phyloP scores from a whole-genome alignment of 140 eudicot genomes.

The Bidens hawaiensis region DNA sequence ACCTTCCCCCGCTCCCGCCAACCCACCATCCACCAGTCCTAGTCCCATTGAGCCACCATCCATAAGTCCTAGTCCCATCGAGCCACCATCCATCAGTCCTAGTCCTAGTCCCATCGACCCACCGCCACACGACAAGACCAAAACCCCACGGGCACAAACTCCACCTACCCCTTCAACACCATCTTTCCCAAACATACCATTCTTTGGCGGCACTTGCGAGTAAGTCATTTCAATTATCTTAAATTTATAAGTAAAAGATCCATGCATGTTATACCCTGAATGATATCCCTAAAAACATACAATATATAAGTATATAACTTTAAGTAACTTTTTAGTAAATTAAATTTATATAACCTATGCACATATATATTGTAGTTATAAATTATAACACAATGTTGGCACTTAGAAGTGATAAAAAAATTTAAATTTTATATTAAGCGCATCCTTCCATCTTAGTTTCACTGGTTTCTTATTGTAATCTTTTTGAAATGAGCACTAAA shows the following conservation, averaged over 20 bases:
- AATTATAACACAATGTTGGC: neutral
- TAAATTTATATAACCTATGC: no score
- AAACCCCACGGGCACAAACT: neutral
- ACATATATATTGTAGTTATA: no score
- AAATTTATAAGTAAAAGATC: no score
- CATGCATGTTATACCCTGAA: no score
- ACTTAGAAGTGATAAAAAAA: neutral
- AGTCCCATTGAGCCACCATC: neutral
- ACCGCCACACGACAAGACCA: slow-evolving; percentile 1
- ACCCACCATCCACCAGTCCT: slow-evolving; percentile 10
- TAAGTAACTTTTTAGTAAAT: no score
- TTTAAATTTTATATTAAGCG: no score
- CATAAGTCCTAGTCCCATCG: neutral
- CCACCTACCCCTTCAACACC: slow-evolving; percentile 46
- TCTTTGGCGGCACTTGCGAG: slow-evolving; percentile 55
- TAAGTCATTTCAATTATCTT: slow-evolving; percentile 26
- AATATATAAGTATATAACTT: neutral
- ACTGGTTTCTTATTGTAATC: no score
- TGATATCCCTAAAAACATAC: neutral
- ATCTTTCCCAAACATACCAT: slow-evolving; percentile 53
- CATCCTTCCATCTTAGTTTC: no score
- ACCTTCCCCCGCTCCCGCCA: neutral
- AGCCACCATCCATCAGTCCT: slow-evolving; percentile 15
- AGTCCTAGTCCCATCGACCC: neutral
- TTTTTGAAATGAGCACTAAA: no score